Conservation (phyloP, 1,284 basidiomycete species). For the Termitomyces sp. region DNA sequence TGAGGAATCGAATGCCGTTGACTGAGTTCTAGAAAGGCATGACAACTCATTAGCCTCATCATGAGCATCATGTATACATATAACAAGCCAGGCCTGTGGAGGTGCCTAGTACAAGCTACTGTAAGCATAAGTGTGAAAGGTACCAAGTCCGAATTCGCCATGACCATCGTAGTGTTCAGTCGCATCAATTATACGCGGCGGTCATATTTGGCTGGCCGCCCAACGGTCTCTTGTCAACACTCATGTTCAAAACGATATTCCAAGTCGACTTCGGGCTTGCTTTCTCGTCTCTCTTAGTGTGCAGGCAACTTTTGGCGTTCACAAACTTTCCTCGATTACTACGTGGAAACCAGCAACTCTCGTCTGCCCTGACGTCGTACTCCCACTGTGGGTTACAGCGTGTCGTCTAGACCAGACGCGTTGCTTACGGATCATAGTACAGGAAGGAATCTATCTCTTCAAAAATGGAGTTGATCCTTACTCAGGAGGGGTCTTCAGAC, state of each 20-base stretch:
- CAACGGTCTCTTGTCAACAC: no score
- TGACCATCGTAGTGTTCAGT: no score
- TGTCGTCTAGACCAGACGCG: background rate
- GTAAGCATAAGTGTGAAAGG: no score
- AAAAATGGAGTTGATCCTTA: constrained; percentile 77
- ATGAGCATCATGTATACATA: no score
- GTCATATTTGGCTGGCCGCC: no score
- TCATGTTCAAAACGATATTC: constrained; percentile 8
- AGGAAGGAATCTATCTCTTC: constrained; percentile 82
- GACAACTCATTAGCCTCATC: no score
- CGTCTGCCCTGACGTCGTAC: constrained; percentile 80
- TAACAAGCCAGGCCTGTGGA: no score
- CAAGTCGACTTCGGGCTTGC: constrained; percentile 14
- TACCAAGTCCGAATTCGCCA: no score
- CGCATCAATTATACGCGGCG: no score
- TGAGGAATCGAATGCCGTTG: no score
- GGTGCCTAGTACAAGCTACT: no score
- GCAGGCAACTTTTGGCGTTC: constrained; percentile 47
- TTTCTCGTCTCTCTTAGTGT: constrained; percentile 36
- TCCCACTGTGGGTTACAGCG: constrained; percentile 31
- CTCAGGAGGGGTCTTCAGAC: constrained; percentile 76
- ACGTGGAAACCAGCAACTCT: constrained; percentile 68
- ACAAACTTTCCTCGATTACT: constrained; percentile 43
- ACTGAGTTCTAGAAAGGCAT: no score
- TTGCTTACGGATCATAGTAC: constrained; percentile 46